Base-by-base conservation (phyloP, 2,329 filamentous ascomycete species). In the Huntiella bhutanensis region DNA sequence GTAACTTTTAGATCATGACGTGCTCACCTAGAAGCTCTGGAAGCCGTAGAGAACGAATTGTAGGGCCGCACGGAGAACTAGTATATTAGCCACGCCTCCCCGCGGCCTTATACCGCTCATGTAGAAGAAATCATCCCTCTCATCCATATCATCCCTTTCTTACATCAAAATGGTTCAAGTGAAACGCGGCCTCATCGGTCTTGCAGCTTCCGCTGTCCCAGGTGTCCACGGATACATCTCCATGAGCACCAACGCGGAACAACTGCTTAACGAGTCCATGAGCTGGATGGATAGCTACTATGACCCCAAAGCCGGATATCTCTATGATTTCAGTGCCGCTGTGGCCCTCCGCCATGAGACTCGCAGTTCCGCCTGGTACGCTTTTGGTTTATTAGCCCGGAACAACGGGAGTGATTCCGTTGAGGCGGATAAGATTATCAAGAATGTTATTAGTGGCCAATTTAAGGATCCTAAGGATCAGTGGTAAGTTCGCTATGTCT, bases 321-420 rank as follows among this genome's bases (percentile, higher is more conserved):
- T 76, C 12, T 73, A 71, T 55, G 63, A 68, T 39, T 63, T 70
- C 35, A 58, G 63, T 48, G 59, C 61, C 8, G 50, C 58, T 2
- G 55, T 62, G 6, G 68, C 70, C 0, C 58, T 73, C 5, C 61
- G 65, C 2, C 71, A 77, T 49, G 71, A 75, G 39, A 77, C 71
- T 0, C 64, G 72, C 45, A 67, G 64, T 38, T 72, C 70, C 0
- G 64, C 64, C 0, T 77, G 74, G 73, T 77, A 77, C 55, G 70
- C 71, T 0, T 61, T 70, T 4, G 73, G 73, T 0, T 60, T 78
- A 3, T 56, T 77, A 16, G 70, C 71, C 11, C 62, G 73, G 2
- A 73, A 77, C 52, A 49, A 66, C 11, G 64, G 61, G 12, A 57
- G 60, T 16, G 71, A 76, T 54, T 62, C 62, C 3, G 53, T 57